Base-by-base conservation (phyloP, 768 basidiomycete genomes). In the Cubamyces lactineus region DNA sequence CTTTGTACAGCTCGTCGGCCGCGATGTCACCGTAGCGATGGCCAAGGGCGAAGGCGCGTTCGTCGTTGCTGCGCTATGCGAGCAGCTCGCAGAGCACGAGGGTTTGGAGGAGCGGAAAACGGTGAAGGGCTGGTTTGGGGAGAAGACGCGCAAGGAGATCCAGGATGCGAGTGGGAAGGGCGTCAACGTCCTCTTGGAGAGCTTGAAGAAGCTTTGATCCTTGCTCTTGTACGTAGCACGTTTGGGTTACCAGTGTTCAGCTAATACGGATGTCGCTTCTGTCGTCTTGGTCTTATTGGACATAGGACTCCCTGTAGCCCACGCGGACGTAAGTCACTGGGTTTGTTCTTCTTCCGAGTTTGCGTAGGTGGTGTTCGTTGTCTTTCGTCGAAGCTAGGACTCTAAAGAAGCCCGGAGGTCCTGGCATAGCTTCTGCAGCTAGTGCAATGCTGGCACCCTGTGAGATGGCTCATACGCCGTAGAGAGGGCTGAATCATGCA, bases 31-130 rank as follows among this genome's bases (percentile, higher is more conserved):
- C 2, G 65, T 84, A 5, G 78, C 77, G 19, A 86, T 92, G 78
- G 87, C 86, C 56, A 76, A 74, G 8, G 76, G 82, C 16, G 82
- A 84, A 53, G 92, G 92, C 0, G 81, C 86, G 5, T 95, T 94
- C 67, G 83, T 94, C 16, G 79, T 94, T 1, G 86, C 87, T 0
- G 91, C 89, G 70, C 75, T 92, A 30, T 82, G 88, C 69, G 86
- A 86, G 53, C 67, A 64, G 60, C 57, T 68, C n/a, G 64, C 67
- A 3, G 48, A 49, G 42, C 49, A 52, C 24, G 77, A 75, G 26
- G 78, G 76, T n/a, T 71, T 71, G 9, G 75, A 74, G 23, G 79
- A 79, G 61, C 80, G 79, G 68, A 70, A 72, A 64, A 78, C 63
- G 30, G 68, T 90, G 53, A 85, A 80, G 69, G 69, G 58, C 8